phyloP scores from a whole-genome alignment of 192 early-diverging fungal genomes.

The Dimargaris cristalligena region DNA sequence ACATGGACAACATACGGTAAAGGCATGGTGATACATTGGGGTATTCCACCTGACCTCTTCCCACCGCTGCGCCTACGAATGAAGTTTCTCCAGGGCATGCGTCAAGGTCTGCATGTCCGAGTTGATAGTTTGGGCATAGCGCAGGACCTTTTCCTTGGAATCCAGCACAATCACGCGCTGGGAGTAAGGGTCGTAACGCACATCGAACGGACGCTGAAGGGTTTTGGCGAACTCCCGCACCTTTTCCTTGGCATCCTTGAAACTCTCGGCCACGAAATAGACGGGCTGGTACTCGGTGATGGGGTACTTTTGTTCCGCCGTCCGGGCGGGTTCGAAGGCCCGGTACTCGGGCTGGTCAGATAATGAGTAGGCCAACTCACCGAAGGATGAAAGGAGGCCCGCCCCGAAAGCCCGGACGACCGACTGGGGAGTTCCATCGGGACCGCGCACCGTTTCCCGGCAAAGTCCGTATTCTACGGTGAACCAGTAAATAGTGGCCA shows the following conservation, averaged over 20 bases:
- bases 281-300: conserved; percentile 88
- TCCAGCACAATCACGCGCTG: conserved; percentile 85
- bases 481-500: conserved; percentile 86
- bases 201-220: conserved; percentile 71
- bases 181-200: conserved; percentile 83
- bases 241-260: conserved; percentile 81
- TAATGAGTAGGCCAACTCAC: conserved; percentile 82
- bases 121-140: conserved; percentile 59
- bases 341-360: conserved; percentile 59
- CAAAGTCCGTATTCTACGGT: conserved; percentile 90
- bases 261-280: conserved; percentile 90
- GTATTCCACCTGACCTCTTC: too few species aligned
- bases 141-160: conserved; percentile 67
- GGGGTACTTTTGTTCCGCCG: conserved; percentile 54
- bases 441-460: conserved; percentile 22
- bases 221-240: conserved; percentile 66
- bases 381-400: conserved; percentile 82
- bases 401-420: conserved; percentile 79
- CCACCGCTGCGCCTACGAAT: too few species aligned
- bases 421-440: conserved; percentile 23
- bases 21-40: too few species aligned
- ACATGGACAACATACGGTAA: too few species aligned
- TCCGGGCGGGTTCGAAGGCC: conserved; percentile 72
- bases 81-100: conserved; percentile 49
- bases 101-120: conserved; percentile 62